Percentiles rank a stretch among this genome's conserved stretches.
Evolutionary conservation across 2,329 filamentous ascomycete species (phyloP).

Genomic region (Phialocephala subalpina): DNA sequence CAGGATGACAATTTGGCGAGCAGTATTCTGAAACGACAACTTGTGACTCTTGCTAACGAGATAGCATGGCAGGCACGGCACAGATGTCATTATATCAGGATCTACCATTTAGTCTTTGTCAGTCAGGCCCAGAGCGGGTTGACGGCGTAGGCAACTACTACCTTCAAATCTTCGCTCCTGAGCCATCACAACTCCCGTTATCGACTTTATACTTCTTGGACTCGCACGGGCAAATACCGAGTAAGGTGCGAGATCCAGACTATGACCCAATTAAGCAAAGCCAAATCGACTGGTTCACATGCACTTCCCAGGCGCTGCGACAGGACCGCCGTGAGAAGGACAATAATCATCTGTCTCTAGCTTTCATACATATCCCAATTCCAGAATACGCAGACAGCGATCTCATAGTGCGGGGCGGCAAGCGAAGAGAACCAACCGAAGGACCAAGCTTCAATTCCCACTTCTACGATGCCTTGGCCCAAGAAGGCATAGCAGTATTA

Average conservation of each 20-base stretch:
- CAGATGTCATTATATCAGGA: constrained; percentile 87
- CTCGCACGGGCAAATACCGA: constrained; percentile 86
- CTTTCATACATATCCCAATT: constrained; percentile 94
- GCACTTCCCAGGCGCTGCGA: constrained; percentile 71
- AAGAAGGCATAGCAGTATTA: constrained; percentile 83
- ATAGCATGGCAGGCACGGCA: constrained; percentile 50
- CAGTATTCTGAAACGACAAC: constrained; percentile 30
- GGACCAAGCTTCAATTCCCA: constrained; percentile 87
- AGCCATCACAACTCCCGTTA: constrained; percentile 81
- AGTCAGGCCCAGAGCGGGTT: constrained; percentile 79
- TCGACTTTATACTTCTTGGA: constrained; percentile 92
- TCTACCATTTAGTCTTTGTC: constrained; percentile 84
- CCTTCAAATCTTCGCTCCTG: constrained; percentile 83
- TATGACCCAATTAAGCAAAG: constrained; percentile 95
- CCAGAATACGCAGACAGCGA: constrained; percentile 78
- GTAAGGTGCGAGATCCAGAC: constrained; percentile 82
- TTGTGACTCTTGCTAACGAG: constrained; percentile 42
- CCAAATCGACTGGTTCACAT: constrained; percentile 92
- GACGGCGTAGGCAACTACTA: constrained; percentile 94
- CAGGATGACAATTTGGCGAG: constrained; percentile 33
- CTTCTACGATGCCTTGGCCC: constrained; percentile 85
- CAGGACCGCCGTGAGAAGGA: constrained; percentile 81
- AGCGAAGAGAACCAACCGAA: constrained; percentile 88
- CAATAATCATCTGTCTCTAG: constrained; percentile 90
- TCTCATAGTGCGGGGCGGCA: constrained; percentile 66